Base-by-base conservation (phyloP, 495 filamentous ascomycete genomes). In the Talaromyces trachyspermus region DNA sequence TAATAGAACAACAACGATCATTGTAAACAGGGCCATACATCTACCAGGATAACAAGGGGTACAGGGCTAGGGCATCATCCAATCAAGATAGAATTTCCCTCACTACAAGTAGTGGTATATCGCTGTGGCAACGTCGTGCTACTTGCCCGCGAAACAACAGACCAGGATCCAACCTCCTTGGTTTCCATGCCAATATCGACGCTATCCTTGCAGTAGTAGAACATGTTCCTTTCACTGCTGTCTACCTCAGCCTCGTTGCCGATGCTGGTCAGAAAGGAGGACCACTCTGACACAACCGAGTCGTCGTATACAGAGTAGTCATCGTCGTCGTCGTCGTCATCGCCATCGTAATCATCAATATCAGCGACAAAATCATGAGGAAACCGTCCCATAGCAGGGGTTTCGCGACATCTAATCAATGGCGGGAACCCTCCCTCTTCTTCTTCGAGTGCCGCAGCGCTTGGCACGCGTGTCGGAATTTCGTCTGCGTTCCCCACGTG, bases 61-160 rank as follows among this genome's bases (percentile, higher is more conserved):
- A 42, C 12, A 42, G 19, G 8, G 26, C 19, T 23, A 12, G 24
- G 12, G 17, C 12, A 20, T 38, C 18, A 19, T 22, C 18, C 35
- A 38, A 2, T 12, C 5, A 2, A 11, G 35, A n/a, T n/a, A n/a
- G n/a, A n/a, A n/a, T n/a, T n/a, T n/a, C n/a, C 27, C 27, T 30
- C 27, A 30, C 27, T 30, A 7, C 27, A 83, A 30, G 36, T 39
- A 23, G 25, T 12, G 15, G 22, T 22, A 41, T 35, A 48, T 37
- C 14, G 24, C 10, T 4, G 27, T 46, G 9, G 29, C 11, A 23
- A 48, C 32, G 39, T 32, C 43, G 23, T 5, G 15, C 39, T 42
- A 22, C 23, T 42, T 25, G 2, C 27, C 24, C 8, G 18, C 14
- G 19, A 29, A 33, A 30, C 22, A 20, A 19, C 15, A 27, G 42